These are phyloP conservation scores for Juglanconis juglandina DNA, from an alignment of 2,329 filamentous ascomycete species.

Conservation along the genomic window DNA sequence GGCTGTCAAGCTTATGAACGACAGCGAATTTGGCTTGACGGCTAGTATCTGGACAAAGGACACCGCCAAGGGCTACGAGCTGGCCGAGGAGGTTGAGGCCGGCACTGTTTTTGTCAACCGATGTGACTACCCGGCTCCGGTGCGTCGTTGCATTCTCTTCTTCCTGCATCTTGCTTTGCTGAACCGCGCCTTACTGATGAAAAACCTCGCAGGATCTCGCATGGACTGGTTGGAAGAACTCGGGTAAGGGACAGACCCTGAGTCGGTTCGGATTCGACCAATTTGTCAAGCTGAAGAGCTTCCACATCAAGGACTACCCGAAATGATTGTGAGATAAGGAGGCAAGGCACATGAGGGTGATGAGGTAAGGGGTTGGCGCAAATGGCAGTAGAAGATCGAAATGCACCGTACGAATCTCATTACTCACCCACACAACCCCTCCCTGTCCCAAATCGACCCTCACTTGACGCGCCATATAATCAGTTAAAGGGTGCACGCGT, in stretches of 20 bases:
- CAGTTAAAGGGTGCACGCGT: conserved; percentile 16
- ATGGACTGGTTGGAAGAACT: conserved; percentile 99
- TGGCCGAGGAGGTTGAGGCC: conserved; percentile 80
- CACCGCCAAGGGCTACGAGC: conserved; percentile 66
- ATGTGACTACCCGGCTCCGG: conserved; percentile 86
- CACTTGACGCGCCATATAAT: background rate
- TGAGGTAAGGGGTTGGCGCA: conserved; percentile 16
- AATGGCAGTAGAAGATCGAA: conserved; percentile 4
- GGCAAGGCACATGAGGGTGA: background rate
- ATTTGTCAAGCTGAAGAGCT: conserved; percentile 95
- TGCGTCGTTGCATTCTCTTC: conserved; percentile 42
- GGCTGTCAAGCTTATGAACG: conserved; percentile 84
- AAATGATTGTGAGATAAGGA: conserved; percentile 39
- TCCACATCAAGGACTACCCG: conserved; percentile 80
- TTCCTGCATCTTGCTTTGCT: conserved; percentile 12
- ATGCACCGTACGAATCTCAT: conserved; percentile 1
- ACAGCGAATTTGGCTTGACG: conserved; percentile 88
- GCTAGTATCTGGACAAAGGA: conserved; percentile 98
- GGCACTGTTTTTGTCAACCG: conserved; percentile 96
- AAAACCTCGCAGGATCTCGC: conserved; percentile 66
- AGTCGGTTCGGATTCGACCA: conserved; percentile 91
- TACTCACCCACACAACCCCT: background rate
- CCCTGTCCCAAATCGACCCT: background rate
- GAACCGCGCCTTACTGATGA: conserved; percentile 21
- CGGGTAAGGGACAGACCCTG: conserved; percentile 84